Evolutionary conservation across 179 eudicot species (phyloP).

Genomic region (Silene vulgaris): DNA sequence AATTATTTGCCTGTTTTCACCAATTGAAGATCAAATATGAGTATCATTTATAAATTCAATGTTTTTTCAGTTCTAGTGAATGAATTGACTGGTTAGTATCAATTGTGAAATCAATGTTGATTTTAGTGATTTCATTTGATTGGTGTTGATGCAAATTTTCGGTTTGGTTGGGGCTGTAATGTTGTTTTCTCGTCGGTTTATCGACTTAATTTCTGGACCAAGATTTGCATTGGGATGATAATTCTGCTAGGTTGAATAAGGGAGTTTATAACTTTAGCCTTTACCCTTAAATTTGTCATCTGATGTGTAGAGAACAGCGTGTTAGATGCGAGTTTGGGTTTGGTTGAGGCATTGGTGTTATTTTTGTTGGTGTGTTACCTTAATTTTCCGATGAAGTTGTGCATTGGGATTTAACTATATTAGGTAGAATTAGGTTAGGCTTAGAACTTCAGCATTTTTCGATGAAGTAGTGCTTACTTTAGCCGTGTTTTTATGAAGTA

Average conservation of each 20-base stretch:
- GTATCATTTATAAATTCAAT: no score
- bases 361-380: background rate
- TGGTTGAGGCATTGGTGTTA: background rate
- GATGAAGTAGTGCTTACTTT: no score
- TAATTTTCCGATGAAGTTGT: background rate
- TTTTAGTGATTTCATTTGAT: no score
- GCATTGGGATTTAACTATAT: background rate
- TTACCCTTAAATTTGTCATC: background rate
- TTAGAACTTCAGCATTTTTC: background rate
- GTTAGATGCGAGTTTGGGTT: background rate
- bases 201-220: background rate
- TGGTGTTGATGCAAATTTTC: background rate
- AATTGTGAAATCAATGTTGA: no score
- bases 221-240: background rate
- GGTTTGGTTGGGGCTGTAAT: background rate
- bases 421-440: background rate
- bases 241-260: background rate
- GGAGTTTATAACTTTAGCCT: background rate
- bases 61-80: no score
- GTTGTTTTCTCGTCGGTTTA: background rate
- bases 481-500: no score
- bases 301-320: no score
- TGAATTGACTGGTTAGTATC: no score
- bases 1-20: background rate
- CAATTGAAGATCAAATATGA: background rate